Evolutionary conservation across 2,329 filamentous ascomycete species (phyloP).

Genomic region (Aspergillus neotritici): DNA sequence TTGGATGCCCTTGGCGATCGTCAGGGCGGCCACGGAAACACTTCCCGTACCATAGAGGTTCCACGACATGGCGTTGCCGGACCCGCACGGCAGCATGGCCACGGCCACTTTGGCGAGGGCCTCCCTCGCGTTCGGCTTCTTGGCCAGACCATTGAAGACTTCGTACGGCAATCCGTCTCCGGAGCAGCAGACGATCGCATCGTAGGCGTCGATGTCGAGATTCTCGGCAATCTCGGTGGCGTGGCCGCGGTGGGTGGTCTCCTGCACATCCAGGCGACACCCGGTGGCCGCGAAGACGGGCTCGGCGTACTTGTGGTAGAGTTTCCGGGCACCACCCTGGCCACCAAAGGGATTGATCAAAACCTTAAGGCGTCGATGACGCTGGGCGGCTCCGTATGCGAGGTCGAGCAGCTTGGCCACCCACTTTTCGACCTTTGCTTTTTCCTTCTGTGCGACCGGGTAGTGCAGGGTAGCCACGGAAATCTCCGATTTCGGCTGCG

Average conservation of each 20-base stretch:
- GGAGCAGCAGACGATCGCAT: constrained; percentile 82
- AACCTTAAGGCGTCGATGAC: constrained; percentile 73
- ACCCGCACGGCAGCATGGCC: constrained; percentile 83
- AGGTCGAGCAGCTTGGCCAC: constrained; percentile 58
- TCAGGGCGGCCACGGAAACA: constrained; percentile 69
- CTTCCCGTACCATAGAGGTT: constrained; percentile 79
- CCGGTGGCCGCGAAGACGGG: constrained; percentile 78
- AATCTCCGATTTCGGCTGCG: constrained; percentile 54
- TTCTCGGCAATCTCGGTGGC: constrained; percentile 69
- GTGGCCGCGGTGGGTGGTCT: constrained; percentile 67
- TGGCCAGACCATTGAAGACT: constrained; percentile 86
- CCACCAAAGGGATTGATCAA: constrained; percentile 89
- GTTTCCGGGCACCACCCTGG: constrained; percentile 66
- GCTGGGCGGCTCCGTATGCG: constrained; percentile 65
- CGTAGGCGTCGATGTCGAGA: constrained; percentile 72
- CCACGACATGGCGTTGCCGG: constrained; percentile 87
- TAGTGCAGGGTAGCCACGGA: constrained; percentile 59
- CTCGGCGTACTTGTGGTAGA: constrained; percentile 69
- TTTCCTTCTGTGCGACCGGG: constrained; percentile 49
- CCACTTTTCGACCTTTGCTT: constrained; percentile 54
- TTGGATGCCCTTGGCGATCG: constrained; percentile 79
- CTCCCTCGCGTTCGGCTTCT: constrained; percentile 64
- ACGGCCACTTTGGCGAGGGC: constrained; percentile 75
- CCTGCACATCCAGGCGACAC: constrained; percentile 68
- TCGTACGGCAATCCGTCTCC: constrained; percentile 90